A percentile compares a stretch with the other conserved stretches of the same genome.
These are phyloP conservation scores for Crithidia brevicula DNA, from an alignment of 208 protist genomes.

Conservation along the genomic window DNA sequence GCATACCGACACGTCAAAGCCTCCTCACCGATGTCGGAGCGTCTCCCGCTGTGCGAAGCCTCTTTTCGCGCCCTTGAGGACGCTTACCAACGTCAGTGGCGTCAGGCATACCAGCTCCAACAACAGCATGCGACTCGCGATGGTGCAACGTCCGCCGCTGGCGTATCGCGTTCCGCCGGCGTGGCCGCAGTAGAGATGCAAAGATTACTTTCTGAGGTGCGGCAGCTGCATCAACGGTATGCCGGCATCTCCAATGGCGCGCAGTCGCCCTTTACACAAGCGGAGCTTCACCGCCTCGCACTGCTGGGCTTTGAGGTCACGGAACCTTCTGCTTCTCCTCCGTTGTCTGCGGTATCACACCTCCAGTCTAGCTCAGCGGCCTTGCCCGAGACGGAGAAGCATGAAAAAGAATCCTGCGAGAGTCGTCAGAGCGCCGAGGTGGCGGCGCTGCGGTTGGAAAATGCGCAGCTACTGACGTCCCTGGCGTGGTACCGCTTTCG, in stretches of 20 bases:
- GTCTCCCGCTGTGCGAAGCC: conserved; percentile 21
- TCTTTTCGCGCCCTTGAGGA: conserved; percentile 24
- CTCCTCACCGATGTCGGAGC: conserved; percentile 8
- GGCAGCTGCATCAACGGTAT: conserved; percentile 25
- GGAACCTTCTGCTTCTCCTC: not conserved
- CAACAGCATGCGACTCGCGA: not conserved
- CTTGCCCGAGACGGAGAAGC: not conserved
- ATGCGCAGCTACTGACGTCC: conserved; percentile 12
- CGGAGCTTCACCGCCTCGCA: conserved; percentile 5
- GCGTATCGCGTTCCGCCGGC: not conserved
- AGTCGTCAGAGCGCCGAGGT: not conserved
- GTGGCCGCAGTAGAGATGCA: conserved; percentile 16
- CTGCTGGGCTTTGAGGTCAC: conserved; percentile 25
- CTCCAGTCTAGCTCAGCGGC: too few species aligned
- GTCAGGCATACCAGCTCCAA: not conserved
- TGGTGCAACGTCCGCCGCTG: not conserved
- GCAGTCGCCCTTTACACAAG: conserved; percentile 2
- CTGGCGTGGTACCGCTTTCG: conserved; percentile 26
- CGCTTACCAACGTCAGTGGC: conserved; percentile 23
- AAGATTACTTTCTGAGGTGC: conserved; percentile 4
- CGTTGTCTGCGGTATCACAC: not conserved
- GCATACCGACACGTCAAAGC: too few species aligned
- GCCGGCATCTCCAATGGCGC: not conserved
- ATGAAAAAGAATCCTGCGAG: not conserved
- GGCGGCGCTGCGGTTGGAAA: conserved; percentile 1